phyloP scores from a whole-genome alignment of 495 filamentous ascomycete species.

The Penicillium salamii region DNA sequence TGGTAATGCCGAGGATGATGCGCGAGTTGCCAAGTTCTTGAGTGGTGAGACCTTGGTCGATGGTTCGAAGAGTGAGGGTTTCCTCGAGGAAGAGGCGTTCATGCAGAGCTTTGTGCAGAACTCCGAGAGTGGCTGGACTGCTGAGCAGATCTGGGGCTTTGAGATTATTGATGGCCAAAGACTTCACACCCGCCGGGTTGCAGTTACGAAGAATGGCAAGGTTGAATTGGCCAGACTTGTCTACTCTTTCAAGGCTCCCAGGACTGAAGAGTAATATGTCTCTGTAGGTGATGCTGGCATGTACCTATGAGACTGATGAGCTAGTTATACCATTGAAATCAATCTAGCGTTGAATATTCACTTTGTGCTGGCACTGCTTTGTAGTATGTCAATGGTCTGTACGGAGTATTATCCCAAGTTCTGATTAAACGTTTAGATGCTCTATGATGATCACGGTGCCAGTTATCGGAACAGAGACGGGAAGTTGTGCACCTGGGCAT shows the following conservation, averaged over 20 bases:
- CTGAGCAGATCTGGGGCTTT: constrained; percentile 65
- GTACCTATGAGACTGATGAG: too few species aligned
- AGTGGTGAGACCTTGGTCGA: constrained; percentile 38
- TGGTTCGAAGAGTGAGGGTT: constrained; percentile 37
- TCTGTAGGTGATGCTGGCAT: not conserved
- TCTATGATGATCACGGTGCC: too few species aligned
- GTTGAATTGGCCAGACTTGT: constrained; percentile 65
- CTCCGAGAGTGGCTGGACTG: constrained; percentile 44
- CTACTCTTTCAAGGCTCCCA: constrained; percentile 56
- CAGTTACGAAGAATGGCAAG: constrained; percentile 60
- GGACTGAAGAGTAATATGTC: constrained; percentile 4
- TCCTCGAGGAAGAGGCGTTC: constrained; percentile 35
- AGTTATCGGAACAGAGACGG: too few species aligned
- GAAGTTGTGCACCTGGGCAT: too few species aligned
- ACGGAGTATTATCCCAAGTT: too few species aligned
- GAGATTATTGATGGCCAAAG: constrained; percentile 57
- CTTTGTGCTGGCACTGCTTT: too few species aligned
- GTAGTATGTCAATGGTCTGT: too few species aligned
- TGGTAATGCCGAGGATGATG: constrained; percentile 36
- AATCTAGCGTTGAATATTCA: not conserved
- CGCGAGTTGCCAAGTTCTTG: constrained; percentile 45
- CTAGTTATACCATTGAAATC: not conserved
- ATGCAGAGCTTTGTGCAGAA: constrained; percentile 49
- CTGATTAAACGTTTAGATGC: too few species aligned
- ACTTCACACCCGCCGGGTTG: constrained; percentile 63